Evolutionary conservation across 441 rosid genomes (phyloP).

Genomic region (Metrosideros polymorpha): DNA sequence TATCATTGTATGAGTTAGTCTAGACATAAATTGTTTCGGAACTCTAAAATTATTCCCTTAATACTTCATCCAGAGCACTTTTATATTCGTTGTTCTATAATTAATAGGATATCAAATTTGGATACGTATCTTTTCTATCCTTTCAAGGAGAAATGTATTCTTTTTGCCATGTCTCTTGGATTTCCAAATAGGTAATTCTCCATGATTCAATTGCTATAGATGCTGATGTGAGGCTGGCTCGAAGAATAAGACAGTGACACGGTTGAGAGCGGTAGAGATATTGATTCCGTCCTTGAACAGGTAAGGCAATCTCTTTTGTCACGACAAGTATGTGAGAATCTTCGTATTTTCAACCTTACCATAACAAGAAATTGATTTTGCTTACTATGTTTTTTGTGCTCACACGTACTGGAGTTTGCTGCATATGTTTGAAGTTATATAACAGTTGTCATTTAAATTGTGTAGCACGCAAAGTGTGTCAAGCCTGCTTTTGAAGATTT

Average conservation of each 20-base stretch:
- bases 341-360: background rate
- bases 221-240: conserved; percentile 98
- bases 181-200: conserved; percentile 12
- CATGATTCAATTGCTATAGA: conserved; percentile 22
- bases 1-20: background rate
- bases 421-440: background rate
- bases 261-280: conserved; percentile 85
- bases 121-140: background rate
- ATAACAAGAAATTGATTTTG: background rate
- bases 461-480: conserved; percentile 96
- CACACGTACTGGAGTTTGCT: background rate
- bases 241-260: conserved; percentile 90
- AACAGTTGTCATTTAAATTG: background rate
- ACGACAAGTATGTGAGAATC: background rate
- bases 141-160: background rate
- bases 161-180: background rate
- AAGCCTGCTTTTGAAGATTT: conserved; percentile 99
- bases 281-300: conserved; percentile 89
- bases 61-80: background rate
- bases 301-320: conserved; percentile 22
- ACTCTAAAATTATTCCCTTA: background rate
- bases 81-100: background rate
- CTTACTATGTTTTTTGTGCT: background rate
- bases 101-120: background rate
- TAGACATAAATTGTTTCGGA: background rate